Evolutionary conservation across 805 yeast species (phyloP).

Genomic region (Metschnikowia lunata): DNA sequence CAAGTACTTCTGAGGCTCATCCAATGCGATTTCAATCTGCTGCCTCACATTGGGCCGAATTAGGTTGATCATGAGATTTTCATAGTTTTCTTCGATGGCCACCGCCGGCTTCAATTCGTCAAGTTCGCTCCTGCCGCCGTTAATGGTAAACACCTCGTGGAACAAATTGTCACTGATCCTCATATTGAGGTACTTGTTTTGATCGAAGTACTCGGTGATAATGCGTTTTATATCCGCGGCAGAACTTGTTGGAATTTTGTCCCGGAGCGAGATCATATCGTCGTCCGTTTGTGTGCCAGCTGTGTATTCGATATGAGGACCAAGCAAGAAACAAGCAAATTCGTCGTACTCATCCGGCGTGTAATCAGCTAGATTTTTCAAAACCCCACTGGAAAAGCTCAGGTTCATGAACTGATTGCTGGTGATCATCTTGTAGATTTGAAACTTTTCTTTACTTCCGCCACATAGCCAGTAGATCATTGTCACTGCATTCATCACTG

Average conservation of each 20-base stretch:
- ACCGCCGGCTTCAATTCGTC: constrained; percentile 12
- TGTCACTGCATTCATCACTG: constrained; percentile 25
- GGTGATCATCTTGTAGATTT: constrained; percentile 30
- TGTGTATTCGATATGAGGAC: constrained; percentile 7
- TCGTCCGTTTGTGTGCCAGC: constrained; percentile 8
- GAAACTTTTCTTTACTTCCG: constrained; percentile 23
- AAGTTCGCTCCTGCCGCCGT: constrained; percentile 21
- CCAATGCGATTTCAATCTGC: constrained; percentile 28
- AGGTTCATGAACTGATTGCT: constrained; percentile 27
- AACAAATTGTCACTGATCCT: constrained; percentile 26
- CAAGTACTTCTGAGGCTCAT: constrained; percentile 26
- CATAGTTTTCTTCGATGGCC: constrained; percentile 34
- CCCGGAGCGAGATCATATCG: constrained; percentile 5
- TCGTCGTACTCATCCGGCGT: constrained; percentile 2
- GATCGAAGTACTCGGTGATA: constrained; percentile 17
- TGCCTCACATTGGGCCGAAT: constrained; percentile 34
- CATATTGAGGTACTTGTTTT: constrained; percentile 16
- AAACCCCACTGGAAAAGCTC: constrained; percentile 19
- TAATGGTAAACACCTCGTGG: constrained; percentile 30
- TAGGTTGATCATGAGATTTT: constrained; percentile 35
- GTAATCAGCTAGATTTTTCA: constrained; percentile 12
- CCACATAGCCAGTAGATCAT: constrained; percentile 20
- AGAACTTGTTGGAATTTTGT: background rate
- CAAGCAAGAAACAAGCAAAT: constrained; percentile 8
- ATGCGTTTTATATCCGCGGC: constrained; percentile 5